Evolutionary conservation across 1,139 yeast genomes (phyloP).

Genomic region (Lodderomyces beijingensis): DNA sequence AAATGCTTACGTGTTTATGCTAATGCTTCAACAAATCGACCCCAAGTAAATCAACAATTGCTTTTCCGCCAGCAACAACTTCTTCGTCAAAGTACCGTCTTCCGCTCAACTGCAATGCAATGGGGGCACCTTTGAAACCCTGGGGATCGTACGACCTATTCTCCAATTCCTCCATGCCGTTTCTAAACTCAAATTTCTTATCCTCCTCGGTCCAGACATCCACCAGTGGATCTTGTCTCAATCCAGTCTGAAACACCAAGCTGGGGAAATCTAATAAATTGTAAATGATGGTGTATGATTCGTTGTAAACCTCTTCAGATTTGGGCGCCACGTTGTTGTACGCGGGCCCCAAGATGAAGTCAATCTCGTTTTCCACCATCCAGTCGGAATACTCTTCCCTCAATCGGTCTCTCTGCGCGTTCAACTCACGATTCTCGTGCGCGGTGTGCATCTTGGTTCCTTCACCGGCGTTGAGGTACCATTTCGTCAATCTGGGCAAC

Average conservation of each 20-base stretch:
- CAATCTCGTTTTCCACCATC: slow-evolving; percentile 54
- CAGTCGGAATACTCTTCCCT: slow-evolving; percentile 52
- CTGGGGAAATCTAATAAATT: slow-evolving; percentile 62
- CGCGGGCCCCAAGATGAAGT: slow-evolving; percentile 64
- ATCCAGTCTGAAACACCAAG: slow-evolving; percentile 57
- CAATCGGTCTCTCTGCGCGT: slow-evolving; percentile 46
- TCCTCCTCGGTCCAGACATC: slow-evolving; percentile 38
- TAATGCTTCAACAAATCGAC: slow-evolving; percentile 15
- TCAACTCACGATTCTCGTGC: slow-evolving; percentile 48
- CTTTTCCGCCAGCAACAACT: slow-evolving; percentile 36
- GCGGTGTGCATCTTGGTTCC: slow-evolving; percentile 44
- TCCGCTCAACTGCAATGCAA: slow-evolving; percentile 35
- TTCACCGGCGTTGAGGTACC: slow-evolving; percentile 54
- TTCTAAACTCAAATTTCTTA: slow-evolving; percentile 28
- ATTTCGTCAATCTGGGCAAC: slow-evolving; percentile 53
- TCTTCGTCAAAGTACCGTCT: slow-evolving; percentile 39
- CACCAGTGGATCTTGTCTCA: slow-evolving; percentile 48
- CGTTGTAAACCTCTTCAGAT: slow-evolving; percentile 59
- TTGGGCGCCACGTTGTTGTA: slow-evolving; percentile 71
- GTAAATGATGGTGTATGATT: slow-evolving; percentile 73
- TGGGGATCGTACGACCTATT: slow-evolving; percentile 27
- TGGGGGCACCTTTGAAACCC: slow-evolving; percentile 33
- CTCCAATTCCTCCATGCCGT: slow-evolving; percentile 42
- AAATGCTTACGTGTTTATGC: too few relatives aligned
- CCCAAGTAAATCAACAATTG: slow-evolving; percentile 23